Base-by-base conservation (phyloP, 148 eudicot genomes). In the Vaccinium macrocarpon region DNA sequence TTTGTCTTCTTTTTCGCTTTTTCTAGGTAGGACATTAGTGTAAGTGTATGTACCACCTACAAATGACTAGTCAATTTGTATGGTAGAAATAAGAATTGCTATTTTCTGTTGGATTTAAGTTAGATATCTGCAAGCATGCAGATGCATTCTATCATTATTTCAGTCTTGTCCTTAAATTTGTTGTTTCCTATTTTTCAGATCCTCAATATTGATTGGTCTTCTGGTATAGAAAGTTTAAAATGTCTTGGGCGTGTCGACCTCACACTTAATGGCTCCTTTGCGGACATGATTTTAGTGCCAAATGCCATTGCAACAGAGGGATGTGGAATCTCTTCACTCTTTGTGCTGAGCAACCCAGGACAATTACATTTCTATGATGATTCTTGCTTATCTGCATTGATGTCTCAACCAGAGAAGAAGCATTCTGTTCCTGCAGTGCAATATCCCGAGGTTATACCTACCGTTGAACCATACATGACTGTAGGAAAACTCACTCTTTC, bases 121-220 rank as follows among this genome's bases (percentile, higher is more conserved):
- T 50, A 77, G 25, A n/a, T 32, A 56, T 38, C n/a, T 38, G 73
- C 78, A 29, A 8, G n/a, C 71, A 0, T 23, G 71, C 29, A n/a
- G 27, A 51, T 83, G 52, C 83, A 76, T 19, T 51, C 76, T 75
- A 50, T 76, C 75, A 62, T 29, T 83, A 68, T 83, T 29, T 57
- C 72, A 71, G 32, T 53, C 68, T 81, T 25, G 29, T 59, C 56
- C 79, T 78, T 57, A 64, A 55, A 19, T 82, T 71, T 71, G 80
- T 72, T 82, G 55, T 74, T 25, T 55, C 62, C 73, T 27, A 27
- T 27, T 76, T 90, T 78, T 90, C 98, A 97, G 99, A 91, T 97
- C 71, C 89, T 97, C 88, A 88, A 85, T 90, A 96, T 97, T 86
- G 96, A 97, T 73, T 95, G 98, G 97, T 90, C 99, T 81, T 86